These are phyloP conservation scores for Solanum sejunctum DNA, from an alignment of 257 asterid genomes.

Conservation along the genomic window DNA sequence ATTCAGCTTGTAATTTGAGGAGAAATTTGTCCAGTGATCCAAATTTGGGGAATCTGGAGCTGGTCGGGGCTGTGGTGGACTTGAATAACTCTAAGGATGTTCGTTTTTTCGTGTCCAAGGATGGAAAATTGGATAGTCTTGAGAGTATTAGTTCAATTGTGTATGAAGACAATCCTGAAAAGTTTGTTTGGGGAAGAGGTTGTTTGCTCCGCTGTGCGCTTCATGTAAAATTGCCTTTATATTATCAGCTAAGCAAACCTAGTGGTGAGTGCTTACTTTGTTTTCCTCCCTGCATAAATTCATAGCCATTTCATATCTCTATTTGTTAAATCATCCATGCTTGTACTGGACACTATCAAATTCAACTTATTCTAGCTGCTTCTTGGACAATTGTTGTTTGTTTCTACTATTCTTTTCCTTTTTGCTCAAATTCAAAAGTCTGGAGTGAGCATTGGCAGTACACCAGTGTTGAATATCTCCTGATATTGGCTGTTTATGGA, in stretches of 20 bases:
- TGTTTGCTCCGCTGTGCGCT: conserved; percentile 61
- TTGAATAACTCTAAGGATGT: conserved; percentile 27
- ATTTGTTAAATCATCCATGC: neutral
- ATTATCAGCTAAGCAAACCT: conserved; percentile 33
- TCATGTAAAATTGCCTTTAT: conserved; percentile 59
- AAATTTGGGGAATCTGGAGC: conserved; percentile 2
- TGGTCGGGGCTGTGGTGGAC: conserved; percentile 62
- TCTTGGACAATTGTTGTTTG: neutral
- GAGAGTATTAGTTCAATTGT: conserved; percentile 31
- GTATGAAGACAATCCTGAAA: conserved; percentile 64
- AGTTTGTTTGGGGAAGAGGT: conserved; percentile 59
- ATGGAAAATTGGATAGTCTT: conserved; percentile 15
- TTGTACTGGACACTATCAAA: neutral
- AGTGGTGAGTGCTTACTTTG: conserved; percentile 32
- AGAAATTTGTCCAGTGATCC: conserved; percentile 19
- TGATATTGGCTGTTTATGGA: neutral
- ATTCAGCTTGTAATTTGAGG: conserved; percentile 40
- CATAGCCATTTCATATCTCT: neutral
- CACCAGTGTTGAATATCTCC: neutral
- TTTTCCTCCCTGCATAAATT: neutral
- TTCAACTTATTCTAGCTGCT: neutral
- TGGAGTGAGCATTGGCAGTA: neutral
- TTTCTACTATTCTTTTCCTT: neutral
- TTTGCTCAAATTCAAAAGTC: neutral
- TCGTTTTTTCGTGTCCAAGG: conserved; percentile 46